Conservation (phyloP, 352 stramenopile species). For the Globisporangium solare region DNA sequence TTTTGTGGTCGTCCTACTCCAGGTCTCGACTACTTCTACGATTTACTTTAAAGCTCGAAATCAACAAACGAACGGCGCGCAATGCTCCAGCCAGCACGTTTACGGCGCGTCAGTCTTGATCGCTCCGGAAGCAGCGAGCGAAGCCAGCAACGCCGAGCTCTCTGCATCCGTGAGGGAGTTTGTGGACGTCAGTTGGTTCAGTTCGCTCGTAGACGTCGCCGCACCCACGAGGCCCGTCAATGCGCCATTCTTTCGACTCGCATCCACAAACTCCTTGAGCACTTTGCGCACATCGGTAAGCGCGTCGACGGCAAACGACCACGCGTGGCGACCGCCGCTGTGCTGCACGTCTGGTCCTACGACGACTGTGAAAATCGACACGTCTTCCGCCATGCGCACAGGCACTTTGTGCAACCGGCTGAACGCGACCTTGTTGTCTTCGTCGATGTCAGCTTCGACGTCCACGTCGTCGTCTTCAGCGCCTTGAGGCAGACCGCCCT, state of each 20-base stretch:
- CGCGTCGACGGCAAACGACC: slow-evolving; percentile 62
- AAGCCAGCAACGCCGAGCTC: slow-evolving; percentile 3
- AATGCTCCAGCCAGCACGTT: background rate
- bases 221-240: slow-evolving; percentile 1
- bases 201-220: background rate
- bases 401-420: slow-evolving; percentile 73
- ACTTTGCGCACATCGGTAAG: slow-evolving; percentile 65
- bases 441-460: slow-evolving; percentile 32
- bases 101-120: background rate
- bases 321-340: slow-evolving; percentile 46
- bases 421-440: slow-evolving; percentile 78
- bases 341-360: slow-evolving; percentile 65
- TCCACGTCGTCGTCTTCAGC: slow-evolving; percentile 50
- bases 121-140: background rate
- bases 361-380: slow-evolving; percentile 66
- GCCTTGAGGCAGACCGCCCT: slow-evolving; percentile 13
- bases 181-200: background rate
- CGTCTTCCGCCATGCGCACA: slow-evolving; percentile 55
- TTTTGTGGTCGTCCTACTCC: slow-evolving; percentile 10
- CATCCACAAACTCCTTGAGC: slow-evolving; percentile 68
- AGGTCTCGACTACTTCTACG: slow-evolving; percentile 81
- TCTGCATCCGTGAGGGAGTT: slow-evolving; percentile 8
- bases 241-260: slow-evolving; percentile 31
- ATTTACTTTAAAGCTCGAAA: slow-evolving; percentile 19
- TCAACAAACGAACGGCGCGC: background rate